These are phyloP conservation scores for Fusarium keratoplasticum DNA, from an alignment of 2,329 filamentous ascomycete species.

Conservation along the genomic window DNA sequence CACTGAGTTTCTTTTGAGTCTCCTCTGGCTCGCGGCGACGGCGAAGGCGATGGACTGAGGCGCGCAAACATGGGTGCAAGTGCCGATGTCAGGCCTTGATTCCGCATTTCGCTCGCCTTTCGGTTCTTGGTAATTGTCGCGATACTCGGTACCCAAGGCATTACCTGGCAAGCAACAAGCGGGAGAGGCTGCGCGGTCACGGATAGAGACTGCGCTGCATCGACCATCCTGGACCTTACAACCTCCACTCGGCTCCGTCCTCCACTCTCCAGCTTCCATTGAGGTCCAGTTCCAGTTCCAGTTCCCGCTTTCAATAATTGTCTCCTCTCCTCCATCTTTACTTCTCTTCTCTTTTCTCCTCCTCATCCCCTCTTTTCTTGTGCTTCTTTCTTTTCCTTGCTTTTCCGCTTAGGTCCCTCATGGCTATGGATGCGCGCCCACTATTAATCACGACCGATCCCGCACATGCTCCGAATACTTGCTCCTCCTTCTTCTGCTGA, in stretches of 20 bases:
- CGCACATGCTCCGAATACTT: slow-evolving; percentile 1
- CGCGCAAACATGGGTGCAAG: background rate
- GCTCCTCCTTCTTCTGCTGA: background rate
- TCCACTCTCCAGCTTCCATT: slow-evolving; percentile 21
- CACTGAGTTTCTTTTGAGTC: background rate
- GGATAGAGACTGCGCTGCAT: background rate
- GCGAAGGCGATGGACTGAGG: slow-evolving; percentile 18
- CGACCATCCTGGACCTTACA: slow-evolving; percentile 21
- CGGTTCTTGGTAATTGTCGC: background rate
- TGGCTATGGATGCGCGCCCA: slow-evolving; percentile 21
- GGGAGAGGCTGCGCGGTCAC: background rate
- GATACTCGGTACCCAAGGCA: background rate
- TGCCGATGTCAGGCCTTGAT: background rate
- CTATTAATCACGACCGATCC: background rate
- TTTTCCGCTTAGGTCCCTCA: background rate
- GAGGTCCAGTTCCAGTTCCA: background rate
- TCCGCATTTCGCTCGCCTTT: background rate
- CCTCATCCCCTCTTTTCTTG: slow-evolving; percentile 4
- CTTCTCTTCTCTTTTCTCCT: background rate
- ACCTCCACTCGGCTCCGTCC: slow-evolving; percentile 17
- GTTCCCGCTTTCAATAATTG: slow-evolving; percentile 11
- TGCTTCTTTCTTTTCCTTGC: background rate
- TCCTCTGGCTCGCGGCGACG: slow-evolving; percentile 13
- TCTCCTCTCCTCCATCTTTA: slow-evolving; percentile 9
- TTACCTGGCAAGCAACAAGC: background rate